Evolutionary conservation across 768 basidiomycete genomes (phyloP).

Genomic region (Pleurotus sapidus): DNA sequence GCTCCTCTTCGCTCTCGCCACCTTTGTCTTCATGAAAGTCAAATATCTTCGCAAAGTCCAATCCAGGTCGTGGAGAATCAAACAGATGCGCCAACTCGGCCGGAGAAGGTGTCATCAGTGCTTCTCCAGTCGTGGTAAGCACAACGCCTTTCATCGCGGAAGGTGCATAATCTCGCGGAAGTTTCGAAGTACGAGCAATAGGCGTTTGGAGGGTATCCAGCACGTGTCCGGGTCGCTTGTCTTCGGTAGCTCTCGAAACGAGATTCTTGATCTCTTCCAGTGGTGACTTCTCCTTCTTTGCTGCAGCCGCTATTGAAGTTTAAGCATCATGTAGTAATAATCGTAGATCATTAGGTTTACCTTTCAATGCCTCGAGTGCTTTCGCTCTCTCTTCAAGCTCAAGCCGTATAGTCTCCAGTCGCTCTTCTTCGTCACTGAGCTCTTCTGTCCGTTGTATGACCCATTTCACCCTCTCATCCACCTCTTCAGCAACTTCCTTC

Average conservation of each 20-base stretch:
- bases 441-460: conserved; percentile 42
- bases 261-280: conserved; percentile 78
- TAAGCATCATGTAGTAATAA: no score
- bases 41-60: conserved; percentile 79
- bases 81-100: conserved; percentile 66
- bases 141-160: conserved; percentile 79
- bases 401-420: conserved; percentile 13
- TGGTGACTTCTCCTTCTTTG: conserved; percentile 52
- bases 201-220: conserved; percentile 50
- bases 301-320: conserved; percentile 17
- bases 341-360: conserved; percentile 11
- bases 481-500: conserved; percentile 44
- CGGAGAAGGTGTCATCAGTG: conserved; percentile 68
- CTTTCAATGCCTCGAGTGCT: conserved; percentile 46
- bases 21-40: conserved; percentile 54
- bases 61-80: conserved; percentile 64
- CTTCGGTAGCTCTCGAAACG: conserved; percentile 35
- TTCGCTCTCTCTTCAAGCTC: conserved; percentile 41
- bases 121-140: conserved; percentile 74
- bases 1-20: conserved; percentile 22
- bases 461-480: conserved; percentile 48
- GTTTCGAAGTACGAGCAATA: conserved; percentile 32
- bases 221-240: conserved; percentile 11
- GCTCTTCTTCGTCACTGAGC: conserved; percentile 48
- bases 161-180: conserved; percentile 26